Base-by-base conservation (phyloP, 305 asterid genomes). In the Fraxinus nigra region DNA sequence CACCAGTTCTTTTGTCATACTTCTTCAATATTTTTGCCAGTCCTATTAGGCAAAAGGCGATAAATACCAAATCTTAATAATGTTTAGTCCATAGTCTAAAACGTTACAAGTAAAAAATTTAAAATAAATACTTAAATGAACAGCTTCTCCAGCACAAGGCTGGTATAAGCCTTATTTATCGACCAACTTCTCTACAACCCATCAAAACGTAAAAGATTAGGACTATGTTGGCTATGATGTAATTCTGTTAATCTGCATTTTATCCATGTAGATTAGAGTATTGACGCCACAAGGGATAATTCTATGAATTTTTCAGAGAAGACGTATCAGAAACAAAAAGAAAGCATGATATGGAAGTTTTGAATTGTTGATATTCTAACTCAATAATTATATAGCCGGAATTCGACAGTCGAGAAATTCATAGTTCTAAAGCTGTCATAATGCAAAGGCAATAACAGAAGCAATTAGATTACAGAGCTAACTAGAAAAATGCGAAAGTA, bases 1-100 rank as follows among this genome's bases (percentile, higher is more conserved):
- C 97, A 1, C 98, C 98, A 0, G 98, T 93, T 85, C 98, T 85
- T 86, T 95, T 95, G 85, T 95, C 98, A 32, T 95, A 93, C 83
- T 95, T 95, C 95, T 95, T 95, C 83, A 95, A 84, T 75, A 95
- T 95, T 85, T 95, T 95, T 70, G 91, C 98, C 84, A 95, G 80
- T 63, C 98, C 98, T 93, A 88, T 82, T 78, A 22, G 40, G 51
- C 43, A 16, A 43, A 46, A 5, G 35, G 40, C 48, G 26, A 48
- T 1, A 74, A 56, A 8, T 30, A 20, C 46, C 24, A 75, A 63
- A 24, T 22, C 5, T 63, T 63, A 63, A 14, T 22, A 63, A 8
- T 22, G 14, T 63, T 63, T 10, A 20, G 69, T 20, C 69, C 69
- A 59, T 59, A 59, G 11, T 18, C 26, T n/a, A 59, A 59, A 10